phyloP scores from a whole-genome alignment of 139 green algal species.

The Nannochloris sp. region DNA sequence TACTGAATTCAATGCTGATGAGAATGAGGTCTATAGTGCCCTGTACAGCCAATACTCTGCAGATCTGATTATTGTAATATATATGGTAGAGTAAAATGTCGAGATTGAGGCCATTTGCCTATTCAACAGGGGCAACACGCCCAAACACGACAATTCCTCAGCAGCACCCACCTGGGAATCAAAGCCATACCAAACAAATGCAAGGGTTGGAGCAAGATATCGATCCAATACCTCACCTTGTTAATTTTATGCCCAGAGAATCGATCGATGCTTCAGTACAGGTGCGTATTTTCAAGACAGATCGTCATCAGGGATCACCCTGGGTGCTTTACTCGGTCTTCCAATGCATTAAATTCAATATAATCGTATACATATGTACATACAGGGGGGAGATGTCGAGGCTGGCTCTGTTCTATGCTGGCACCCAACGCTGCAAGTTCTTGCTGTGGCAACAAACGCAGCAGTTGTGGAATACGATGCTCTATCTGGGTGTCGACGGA shows the following conservation, averaged over 20 bases:
- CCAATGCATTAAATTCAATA: neutral
- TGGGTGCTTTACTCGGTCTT: neutral
- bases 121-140: too few relatives aligned
- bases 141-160: too few relatives aligned
- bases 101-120: too few relatives aligned
- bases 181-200: conserved; percentile 1
- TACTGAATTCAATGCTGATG: too few relatives aligned
- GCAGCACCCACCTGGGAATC: neutral
- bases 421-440: conserved; percentile 9
- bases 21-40: too few relatives aligned
- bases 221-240: neutral
- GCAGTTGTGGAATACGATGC: conserved; percentile 28
- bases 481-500: conserved; percentile 22
- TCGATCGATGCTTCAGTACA: conserved; percentile 8
- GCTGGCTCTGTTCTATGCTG: conserved; percentile 6
- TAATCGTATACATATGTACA: neutral
- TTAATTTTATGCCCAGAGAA: conserved; percentile 6
- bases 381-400: conserved; percentile 4
- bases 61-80: too few relatives aligned
- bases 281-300: conserved; percentile 4
- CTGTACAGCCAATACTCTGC: too few relatives aligned
- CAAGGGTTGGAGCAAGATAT: conserved; percentile 8
- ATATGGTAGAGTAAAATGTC: too few relatives aligned
- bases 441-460: conserved; percentile 12
- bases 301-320: neutral